These are phyloP conservation scores for Diaporthe velutina DNA, from an alignment of 2,329 filamentous ascomycete species.

Conservation along the genomic window DNA sequence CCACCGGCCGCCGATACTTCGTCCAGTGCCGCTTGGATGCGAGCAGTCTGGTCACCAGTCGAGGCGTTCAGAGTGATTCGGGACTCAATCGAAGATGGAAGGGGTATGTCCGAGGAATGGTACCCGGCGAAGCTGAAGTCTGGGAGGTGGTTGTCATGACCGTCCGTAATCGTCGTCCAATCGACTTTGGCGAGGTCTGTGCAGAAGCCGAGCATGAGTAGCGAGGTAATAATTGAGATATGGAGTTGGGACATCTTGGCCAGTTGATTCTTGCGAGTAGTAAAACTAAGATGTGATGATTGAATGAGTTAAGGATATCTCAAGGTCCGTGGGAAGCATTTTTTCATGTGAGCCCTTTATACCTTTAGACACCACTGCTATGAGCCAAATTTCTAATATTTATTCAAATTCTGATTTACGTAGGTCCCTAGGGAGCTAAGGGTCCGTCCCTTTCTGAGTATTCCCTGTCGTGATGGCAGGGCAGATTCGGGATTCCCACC, in stretches of 20 bases:
- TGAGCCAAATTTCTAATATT: not conserved
- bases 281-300: not conserved
- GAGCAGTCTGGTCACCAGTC: not conserved
- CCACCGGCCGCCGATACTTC: not conserved
- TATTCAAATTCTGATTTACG: too few species aligned
- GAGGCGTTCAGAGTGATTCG: not conserved
- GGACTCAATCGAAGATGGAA: not conserved
- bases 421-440: too few species aligned
- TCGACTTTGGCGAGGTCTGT: not conserved
- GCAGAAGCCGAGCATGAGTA: not conserved
- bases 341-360: not conserved
- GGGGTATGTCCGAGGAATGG: not conserved
- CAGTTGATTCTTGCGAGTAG: not conserved
- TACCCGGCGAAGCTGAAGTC: constrained; percentile 4
- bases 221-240: not conserved
- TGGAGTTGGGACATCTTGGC: not conserved
- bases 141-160: not conserved
- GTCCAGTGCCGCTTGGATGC: not conserved
- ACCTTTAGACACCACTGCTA: not conserved
- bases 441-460: not conserved
- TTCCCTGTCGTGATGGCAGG: not conserved
- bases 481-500: not conserved
- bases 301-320: not conserved
- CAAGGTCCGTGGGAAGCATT: not conserved
- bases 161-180: constrained; percentile 1